Base-by-base conservation (phyloP, 2,329 filamentous ascomycete genomes). In the Colletotrichum tabaci region DNA sequence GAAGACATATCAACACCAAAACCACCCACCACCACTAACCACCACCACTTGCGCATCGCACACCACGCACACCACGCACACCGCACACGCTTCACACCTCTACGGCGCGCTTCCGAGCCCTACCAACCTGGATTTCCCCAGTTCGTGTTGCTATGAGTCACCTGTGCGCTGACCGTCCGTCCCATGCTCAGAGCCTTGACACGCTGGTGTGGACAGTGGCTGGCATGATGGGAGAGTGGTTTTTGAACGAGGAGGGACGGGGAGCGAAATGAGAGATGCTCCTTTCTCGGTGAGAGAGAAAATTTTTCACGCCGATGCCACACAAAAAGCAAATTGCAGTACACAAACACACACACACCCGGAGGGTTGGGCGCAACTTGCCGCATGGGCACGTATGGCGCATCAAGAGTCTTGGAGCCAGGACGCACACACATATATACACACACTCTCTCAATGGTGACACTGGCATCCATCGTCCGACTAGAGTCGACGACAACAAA, bases 271-370 rank as follows among this genome's bases (percentile, higher is more conserved):
- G 62, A 62, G 61, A 67, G 30, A 53, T 42, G 49, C 40, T 60
- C 62, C 47, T 26, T 60, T 44, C 60, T 69, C 64, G 69, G 64
- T 69, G 69, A 72, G 66, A 35, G 52, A 64, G 64, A 73, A 73
- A 73, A 62, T 1, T 73, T 72, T 73, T 72, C 60, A 64, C 40
- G n/a, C 55, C 61, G 50, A 66, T 46, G 57, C 70, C 55, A 8
- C 46, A 49, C 26, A 58, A 65, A 73, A 72, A 73, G 69, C 64
- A 73, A 73, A 69, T 73, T 72, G 55, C 47, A 58, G 35, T 42
- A 44, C 52, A 50, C 30, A 64, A 47, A 57, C 50, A 38, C 35
- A 10, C 35, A 56, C 47, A 64, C 46, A 57, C 50, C 26, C 42
- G 30, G 38, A 63, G 64, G 40, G 44, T 57, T 72, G 66, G 49